phyloP scores from a whole-genome alignment of 352 stramenopile genomes.

The Blastocystis sp. region DNA sequence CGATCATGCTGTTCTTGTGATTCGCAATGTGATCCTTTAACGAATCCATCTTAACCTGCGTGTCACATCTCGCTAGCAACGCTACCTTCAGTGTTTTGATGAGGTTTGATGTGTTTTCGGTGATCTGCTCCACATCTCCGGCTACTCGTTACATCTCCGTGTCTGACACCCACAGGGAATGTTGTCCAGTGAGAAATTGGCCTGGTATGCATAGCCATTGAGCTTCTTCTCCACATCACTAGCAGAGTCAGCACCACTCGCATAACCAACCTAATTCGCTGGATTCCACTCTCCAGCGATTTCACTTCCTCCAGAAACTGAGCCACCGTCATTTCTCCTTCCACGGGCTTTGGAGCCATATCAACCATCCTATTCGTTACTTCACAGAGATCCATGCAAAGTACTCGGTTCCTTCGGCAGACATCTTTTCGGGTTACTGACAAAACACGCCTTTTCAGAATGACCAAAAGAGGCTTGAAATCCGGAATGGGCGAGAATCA shows the following conservation, averaged over 20 bases:
- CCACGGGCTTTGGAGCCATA: constrained; percentile 13
- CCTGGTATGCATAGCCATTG: constrained; percentile 62
- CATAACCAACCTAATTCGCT: constrained; percentile 11
- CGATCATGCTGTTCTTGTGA: constrained; percentile 38
- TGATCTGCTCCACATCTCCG: constrained; percentile 67
- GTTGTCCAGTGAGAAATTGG: constrained; percentile 67
- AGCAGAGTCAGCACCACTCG: not conserved
- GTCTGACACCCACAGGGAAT: constrained; percentile 17
- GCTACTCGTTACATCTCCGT: not conserved
- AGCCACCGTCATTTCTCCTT: constrained; percentile 39
- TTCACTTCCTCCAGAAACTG: constrained; percentile 59
- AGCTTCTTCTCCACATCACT: constrained; percentile 69
- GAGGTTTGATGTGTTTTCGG: constrained; percentile 36
- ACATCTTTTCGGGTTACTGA: constrained; percentile 24
- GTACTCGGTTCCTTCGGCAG: constrained; percentile 20
- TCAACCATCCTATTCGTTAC: constrained; percentile 32
- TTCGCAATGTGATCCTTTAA: constrained; percentile 31
- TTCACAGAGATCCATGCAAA: too few species aligned
- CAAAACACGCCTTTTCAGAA: not conserved
- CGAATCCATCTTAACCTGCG: constrained; percentile 38
- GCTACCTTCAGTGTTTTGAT: constrained; percentile 44
- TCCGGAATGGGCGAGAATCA: too few species aligned
- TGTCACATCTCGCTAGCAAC: not conserved
- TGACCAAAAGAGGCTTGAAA: too few species aligned
- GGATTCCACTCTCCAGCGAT: constrained; percentile 35